Conservation (phyloP, 1,139 yeast species). For the Nadsonia commutata region DNA sequence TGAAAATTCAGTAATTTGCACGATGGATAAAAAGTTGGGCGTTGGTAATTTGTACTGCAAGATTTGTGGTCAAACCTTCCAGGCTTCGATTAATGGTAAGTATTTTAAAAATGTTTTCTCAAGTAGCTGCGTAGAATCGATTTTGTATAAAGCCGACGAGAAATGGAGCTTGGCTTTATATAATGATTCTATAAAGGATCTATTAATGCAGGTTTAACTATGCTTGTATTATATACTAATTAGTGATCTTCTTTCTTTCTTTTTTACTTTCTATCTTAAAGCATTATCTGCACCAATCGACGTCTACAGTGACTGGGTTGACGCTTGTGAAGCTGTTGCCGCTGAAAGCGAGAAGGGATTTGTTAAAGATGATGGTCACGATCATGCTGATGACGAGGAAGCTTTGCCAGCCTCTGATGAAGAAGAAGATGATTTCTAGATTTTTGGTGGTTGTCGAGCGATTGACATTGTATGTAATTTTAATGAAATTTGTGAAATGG, state of each 20-base stretch:
- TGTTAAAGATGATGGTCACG: neutral
- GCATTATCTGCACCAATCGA: slow-evolving; percentile 76
- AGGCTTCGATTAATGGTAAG: slow-evolving; percentile 63
- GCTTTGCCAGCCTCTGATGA: neutral
- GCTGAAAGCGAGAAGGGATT: slow-evolving; percentile 33
- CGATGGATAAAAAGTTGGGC: slow-evolving; percentile 73
- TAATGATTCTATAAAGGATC: too few species aligned
- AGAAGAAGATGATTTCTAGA: neutral
- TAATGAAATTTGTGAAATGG: neutral
- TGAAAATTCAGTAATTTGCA: slow-evolving; percentile 80
- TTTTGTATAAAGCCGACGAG: too few species aligned
- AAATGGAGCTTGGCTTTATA: too few species aligned
- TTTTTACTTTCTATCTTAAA: slow-evolving; percentile 5
- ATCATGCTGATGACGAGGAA: neutral
- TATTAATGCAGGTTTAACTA: too few species aligned
- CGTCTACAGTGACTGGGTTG: slow-evolving; percentile 95
- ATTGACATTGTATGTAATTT: neutral
- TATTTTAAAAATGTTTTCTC: slow-evolving; percentile 1
- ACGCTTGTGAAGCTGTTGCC: slow-evolving; percentile 94
- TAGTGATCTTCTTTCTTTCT: slow-evolving; percentile 1
- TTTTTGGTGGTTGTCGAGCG: neutral
- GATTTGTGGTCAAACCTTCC: slow-evolving; percentile 90
- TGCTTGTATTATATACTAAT: neutral
- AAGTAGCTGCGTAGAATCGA: neutral
- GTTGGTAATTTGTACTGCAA: slow-evolving; percentile 82